Conservation (phyloP, 345 rosid species). For the Populus deltoides region DNA sequence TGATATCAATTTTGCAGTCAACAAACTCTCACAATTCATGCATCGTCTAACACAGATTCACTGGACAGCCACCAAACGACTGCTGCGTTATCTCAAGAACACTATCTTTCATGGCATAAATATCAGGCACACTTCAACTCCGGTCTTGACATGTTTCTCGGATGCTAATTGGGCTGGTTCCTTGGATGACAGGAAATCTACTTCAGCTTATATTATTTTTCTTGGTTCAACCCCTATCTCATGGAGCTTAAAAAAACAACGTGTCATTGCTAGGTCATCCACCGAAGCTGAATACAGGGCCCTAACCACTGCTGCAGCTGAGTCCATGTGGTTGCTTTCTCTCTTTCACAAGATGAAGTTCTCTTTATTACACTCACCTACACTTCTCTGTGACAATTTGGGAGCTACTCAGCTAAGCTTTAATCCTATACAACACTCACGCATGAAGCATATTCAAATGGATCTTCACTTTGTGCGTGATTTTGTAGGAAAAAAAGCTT, state of each 20-base stretch:
- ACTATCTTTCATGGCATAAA: background rate
- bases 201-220: background rate
- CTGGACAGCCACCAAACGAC: background rate
- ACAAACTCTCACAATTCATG: background rate
- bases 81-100: background rate
- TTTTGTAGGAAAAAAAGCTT: background rate
- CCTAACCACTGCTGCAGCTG: background rate
- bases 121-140: too few relatives aligned
- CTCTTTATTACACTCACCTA: rapidly evolving
- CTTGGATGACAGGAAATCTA: background rate
- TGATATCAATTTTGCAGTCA: background rate
- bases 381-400: background rate
- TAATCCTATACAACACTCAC: background rate
- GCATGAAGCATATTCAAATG: background rate
- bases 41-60: background rate
- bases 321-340: background rate
- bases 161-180: background rate
- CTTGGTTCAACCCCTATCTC: background rate
- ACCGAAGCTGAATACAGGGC: background rate
- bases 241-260: background rate
- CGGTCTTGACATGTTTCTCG: background rate
- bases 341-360: background rate
- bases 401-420: background rate
- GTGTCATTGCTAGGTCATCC: background rate
- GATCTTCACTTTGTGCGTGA: background rate